These are phyloP conservation scores for Paraconiothyrium sp. DNA, from an alignment of 2,329 filamentous ascomycete genomes.

Conservation along the genomic window DNA sequence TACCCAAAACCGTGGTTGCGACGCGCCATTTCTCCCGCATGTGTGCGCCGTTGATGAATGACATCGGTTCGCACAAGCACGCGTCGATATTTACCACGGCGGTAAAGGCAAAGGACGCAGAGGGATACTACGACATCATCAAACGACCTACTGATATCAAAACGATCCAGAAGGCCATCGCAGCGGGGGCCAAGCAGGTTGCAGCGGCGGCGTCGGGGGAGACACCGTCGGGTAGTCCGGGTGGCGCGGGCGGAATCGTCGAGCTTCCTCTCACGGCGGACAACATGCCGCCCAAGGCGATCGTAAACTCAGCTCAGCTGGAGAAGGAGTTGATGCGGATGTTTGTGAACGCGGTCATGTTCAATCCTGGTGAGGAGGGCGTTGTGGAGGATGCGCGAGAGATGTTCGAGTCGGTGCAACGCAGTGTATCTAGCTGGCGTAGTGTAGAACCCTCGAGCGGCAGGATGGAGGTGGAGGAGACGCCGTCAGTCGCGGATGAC, in stretches of 20 bases:
- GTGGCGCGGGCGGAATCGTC: constrained; percentile 58
- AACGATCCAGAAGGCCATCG: constrained; percentile 60
- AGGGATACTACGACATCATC: constrained; percentile 63
- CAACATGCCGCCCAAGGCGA: constrained; percentile 83
- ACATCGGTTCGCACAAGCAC: constrained; percentile 62
- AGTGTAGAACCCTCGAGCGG: constrained; percentile 67
- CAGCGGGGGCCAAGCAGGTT: constrained; percentile 67
- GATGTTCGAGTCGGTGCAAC: constrained; percentile 90
- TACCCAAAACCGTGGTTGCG: constrained; percentile 50
- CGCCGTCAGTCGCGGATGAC: constrained; percentile 38
- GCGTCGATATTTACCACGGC: constrained; percentile 61
- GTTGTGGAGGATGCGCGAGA: constrained; percentile 87
- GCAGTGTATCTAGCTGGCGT: constrained; percentile 77
- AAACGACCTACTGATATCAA: constrained; percentile 62
- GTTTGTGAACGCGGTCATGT: constrained; percentile 99
- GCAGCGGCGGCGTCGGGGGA: constrained; percentile 58
- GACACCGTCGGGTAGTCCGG: constrained; percentile 68
- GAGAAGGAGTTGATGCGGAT: constrained; percentile 95
- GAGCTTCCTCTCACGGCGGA: constrained; percentile 75
- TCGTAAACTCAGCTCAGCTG: constrained; percentile 91
- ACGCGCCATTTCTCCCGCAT: constrained; percentile 60
- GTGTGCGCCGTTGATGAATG: constrained; percentile 60
- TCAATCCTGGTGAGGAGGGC: constrained; percentile 90
- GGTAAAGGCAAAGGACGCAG: constrained; percentile 60
- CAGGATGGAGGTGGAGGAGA: constrained; percentile 42